phyloP scores from a whole-genome alignment of 2,329 filamentous ascomycete species.

The Phaeoacremonium minimum region DNA sequence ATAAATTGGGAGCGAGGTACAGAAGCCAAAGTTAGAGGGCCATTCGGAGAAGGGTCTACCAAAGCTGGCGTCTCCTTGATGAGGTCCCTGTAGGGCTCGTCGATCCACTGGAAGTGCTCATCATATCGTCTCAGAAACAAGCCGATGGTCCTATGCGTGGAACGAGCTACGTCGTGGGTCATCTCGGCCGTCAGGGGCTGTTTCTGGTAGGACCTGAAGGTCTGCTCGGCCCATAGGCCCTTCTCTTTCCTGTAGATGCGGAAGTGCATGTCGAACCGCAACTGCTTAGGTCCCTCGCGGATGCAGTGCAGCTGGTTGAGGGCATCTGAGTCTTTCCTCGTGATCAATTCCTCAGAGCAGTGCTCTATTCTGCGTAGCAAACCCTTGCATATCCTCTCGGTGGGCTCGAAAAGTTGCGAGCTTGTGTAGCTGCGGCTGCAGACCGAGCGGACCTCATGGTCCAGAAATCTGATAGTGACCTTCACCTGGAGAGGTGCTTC shows the following conservation, averaged over 20 bases:
- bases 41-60: conserved; percentile 31
- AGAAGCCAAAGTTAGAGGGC: conserved; percentile 39
- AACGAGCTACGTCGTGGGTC: conserved; percentile 41
- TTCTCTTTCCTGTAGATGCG: conserved; percentile 35
- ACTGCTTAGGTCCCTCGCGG: conserved; percentile 27
- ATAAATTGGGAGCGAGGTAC: conserved; percentile 40
- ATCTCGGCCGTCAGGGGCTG: conserved; percentile 35
- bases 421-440: conserved; percentile 42
- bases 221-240: conserved; percentile 36
- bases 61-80: conserved; percentile 30
- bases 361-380: conserved; percentile 47
- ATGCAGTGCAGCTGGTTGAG: conserved; percentile 25
- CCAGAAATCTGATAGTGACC: conserved; percentile 40
- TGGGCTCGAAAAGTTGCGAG: conserved; percentile 36
- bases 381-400: conserved; percentile 41
- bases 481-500: conserved; percentile 24
- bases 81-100: conserved; percentile 34
- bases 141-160: conserved; percentile 45
- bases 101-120: conserved; percentile 42
- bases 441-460: conserved; percentile 33
- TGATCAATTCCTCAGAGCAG: conserved; percentile 48
- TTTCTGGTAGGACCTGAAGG: conserved; percentile 46
- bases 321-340: conserved; percentile 44
- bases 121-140: conserved; percentile 47
- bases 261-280: conserved; percentile 45